Evolutionary conservation across 257 asterid genomes (phyloP).

Genomic region (Jasminum sambac): DNA sequence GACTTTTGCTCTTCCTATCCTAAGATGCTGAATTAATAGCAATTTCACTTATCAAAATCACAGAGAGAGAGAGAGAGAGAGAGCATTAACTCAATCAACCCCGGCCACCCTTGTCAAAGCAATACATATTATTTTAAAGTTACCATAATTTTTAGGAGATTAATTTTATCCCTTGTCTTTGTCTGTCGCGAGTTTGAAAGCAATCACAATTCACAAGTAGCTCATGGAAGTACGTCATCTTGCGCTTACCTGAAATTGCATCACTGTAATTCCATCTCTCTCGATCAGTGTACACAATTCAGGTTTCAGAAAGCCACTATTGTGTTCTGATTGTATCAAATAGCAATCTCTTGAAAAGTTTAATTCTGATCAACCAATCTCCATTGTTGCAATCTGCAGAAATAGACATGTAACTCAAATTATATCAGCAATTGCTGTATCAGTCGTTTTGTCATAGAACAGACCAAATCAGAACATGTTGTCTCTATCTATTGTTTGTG

Average conservation of each 20-base stretch:
- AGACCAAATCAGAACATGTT: not conserved
- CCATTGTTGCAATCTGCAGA: not conserved
- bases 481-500: not conserved
- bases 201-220: not conserved
- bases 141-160: not conserved
- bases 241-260: constrained; percentile 6
- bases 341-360: not conserved
- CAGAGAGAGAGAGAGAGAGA: not conserved
- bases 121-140: not conserved
- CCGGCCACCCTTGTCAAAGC: not conserved
- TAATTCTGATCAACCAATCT: not conserved
- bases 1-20: constrained; percentile 8
- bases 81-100: not conserved
- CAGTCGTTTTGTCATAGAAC: not conserved
- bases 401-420: not conserved
- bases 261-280: not conserved
- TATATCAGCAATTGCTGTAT: not conserved
- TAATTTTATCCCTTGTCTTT: not conserved
- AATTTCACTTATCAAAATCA: not conserved
- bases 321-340: not conserved
- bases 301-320: not conserved
- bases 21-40: not conserved
- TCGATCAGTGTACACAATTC: not conserved
- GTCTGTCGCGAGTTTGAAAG: not conserved
- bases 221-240: not conserved